Evolutionary conservation across 1,284 basidiomycete genomes (phyloP).

Genomic region (Ustilago bromivora): DNA sequence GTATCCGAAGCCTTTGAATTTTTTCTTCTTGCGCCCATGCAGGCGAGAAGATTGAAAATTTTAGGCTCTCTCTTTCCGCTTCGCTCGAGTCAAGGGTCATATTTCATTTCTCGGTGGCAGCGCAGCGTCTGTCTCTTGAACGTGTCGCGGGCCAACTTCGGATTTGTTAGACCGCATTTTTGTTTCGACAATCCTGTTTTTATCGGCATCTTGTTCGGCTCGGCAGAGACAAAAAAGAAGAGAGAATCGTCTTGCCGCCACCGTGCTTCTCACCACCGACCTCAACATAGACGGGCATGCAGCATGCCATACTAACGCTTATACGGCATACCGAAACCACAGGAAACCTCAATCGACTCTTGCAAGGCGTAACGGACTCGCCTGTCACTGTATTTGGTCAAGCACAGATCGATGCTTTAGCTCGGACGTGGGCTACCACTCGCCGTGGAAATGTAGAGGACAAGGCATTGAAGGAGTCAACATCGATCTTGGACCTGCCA

Average conservation of each 20-base stretch:
- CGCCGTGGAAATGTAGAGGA: neutral
- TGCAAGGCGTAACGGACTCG: slow-evolving; percentile 65
- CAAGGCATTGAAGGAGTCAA: neutral
- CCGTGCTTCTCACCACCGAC: neutral
- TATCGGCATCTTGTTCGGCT: neutral
- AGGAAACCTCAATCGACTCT: slow-evolving; percentile 62
- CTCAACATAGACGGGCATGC: slow-evolving; percentile 13
- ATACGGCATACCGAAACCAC: slow-evolving; percentile 64
- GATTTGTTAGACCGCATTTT: neutral
- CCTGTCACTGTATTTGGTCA: slow-evolving; percentile 55
- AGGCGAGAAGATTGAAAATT: slow-evolving; percentile 5
- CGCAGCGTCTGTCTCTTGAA: neutral
- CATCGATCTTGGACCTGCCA: slow-evolving; percentile 33
- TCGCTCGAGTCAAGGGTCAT: slow-evolving; percentile 8
- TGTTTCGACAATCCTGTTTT: neutral
- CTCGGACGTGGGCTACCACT: slow-evolving; percentile 22
- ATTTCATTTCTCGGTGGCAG: neutral
- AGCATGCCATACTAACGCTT: slow-evolving; percentile 55
- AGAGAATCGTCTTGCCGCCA: slow-evolving; percentile 3
- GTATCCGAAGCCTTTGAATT: neutral
- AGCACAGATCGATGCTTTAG: slow-evolving; percentile 56
- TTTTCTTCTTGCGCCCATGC: slow-evolving; percentile 6
- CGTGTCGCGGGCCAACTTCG: neutral
- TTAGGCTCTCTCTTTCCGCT: slow-evolving; percentile 7
- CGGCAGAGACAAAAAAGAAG: neutral